A percentile compares a stretch with the other conserved stretches of the same genome.
phyloP scores from a whole-genome alignment of 2,329 filamentous ascomycete genomes.

The Penicillium crustosum region DNA sequence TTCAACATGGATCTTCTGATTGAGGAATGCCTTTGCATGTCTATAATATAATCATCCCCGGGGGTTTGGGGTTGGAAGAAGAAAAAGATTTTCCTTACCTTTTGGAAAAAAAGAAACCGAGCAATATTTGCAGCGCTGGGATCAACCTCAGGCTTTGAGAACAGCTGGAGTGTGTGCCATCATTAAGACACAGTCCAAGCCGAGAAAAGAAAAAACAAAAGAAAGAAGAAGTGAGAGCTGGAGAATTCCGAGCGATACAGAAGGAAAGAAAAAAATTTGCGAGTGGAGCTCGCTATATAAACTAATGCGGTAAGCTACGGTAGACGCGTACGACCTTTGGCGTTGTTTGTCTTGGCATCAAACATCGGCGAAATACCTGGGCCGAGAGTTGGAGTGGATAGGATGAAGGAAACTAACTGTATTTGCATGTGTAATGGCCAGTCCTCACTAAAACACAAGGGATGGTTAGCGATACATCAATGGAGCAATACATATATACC shows the following conservation, averaged over 20 bases:
- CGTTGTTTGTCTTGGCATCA: slow-evolving; percentile 12
- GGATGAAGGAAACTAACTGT: not conserved
- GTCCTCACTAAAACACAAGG: not conserved
- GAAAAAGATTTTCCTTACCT: slow-evolving; percentile 42
- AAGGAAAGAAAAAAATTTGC: slow-evolving; percentile 12
- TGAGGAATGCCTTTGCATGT: slow-evolving; percentile 70
- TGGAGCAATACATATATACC: not conserved
- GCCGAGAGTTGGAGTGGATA: not conserved
- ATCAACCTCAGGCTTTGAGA: not conserved
- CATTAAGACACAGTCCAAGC: slow-evolving; percentile 8
- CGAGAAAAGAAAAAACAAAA: not conserved
- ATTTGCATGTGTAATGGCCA: not conserved
- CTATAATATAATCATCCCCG: slow-evolving; percentile 61
- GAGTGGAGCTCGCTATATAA: slow-evolving; percentile 13
- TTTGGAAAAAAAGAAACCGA: slow-evolving; percentile 31
- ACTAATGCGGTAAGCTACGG: slow-evolving; percentile 4
- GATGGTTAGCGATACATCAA: not conserved
- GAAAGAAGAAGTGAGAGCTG: not conserved
- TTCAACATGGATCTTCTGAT: slow-evolving; percentile 65
- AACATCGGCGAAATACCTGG: slow-evolving; percentile 8
- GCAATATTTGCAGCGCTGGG: not conserved
- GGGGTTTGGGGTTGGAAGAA: slow-evolving; percentile 14
- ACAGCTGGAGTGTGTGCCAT: slow-evolving; percentile 3
- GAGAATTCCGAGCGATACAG: slow-evolving; percentile 5
- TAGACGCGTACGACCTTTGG: not conserved